phyloP scores from a whole-genome alignment of 768 basidiomycete species.

The Trametes villosa region DNA sequence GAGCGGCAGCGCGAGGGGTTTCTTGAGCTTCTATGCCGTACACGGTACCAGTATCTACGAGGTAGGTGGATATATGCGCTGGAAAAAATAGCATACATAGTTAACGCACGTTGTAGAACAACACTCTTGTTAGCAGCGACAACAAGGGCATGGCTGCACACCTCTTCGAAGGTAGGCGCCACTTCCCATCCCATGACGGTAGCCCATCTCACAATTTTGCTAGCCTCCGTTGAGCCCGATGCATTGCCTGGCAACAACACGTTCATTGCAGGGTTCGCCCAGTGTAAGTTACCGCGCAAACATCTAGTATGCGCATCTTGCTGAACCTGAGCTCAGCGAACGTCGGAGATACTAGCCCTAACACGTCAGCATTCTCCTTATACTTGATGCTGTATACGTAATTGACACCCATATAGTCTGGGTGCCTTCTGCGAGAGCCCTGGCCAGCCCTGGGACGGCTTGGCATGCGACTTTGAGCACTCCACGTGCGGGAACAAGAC shows the following conservation, averaged over 20 bases:
- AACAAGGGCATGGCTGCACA: constrained; percentile 89
- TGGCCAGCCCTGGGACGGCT: constrained; percentile 67
- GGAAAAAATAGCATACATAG: too few species aligned
- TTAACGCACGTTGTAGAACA: constrained; percentile 54
- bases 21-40: constrained; percentile 77
- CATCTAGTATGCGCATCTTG: constrained; percentile 3
- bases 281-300: constrained; percentile 51
- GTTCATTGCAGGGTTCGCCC: constrained; percentile 77
- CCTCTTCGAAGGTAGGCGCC: constrained; percentile 66
- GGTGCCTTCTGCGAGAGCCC: constrained; percentile 82
- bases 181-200: background rate
- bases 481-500: constrained; percentile 77
- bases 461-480: constrained; percentile 67
- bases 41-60: constrained; percentile 83
- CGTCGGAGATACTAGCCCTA: constrained; percentile 79
- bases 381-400: background rate
- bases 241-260: constrained; percentile 68
- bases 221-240: constrained; percentile 66
- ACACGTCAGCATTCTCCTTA: constrained; percentile 56
- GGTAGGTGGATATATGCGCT: constrained; percentile 39
- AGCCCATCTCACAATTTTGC: background rate
- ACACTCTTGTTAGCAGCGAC: constrained; percentile 78
- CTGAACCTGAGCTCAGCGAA: constrained; percentile 52
- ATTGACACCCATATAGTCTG: constrained; percentile 39
- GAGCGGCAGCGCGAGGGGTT: constrained; percentile 60